Conservation (phyloP, 2,329 filamentous ascomycete genomes). For the Clonostachys solani region DNA sequence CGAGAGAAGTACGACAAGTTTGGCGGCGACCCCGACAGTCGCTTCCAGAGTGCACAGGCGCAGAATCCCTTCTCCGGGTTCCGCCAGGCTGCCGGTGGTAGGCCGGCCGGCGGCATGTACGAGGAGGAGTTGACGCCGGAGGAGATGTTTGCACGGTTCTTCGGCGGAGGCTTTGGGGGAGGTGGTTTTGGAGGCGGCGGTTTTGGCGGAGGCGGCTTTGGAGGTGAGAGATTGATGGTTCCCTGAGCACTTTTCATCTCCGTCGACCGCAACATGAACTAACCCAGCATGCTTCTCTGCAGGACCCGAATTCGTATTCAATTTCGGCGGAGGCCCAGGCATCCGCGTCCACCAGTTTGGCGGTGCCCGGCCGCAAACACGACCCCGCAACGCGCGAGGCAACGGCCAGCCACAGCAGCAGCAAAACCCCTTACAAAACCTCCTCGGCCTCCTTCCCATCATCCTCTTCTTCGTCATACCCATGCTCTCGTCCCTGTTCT, state of each 20-base stretch:
- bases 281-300: constrained; percentile 19
- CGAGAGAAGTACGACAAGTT: constrained; percentile 82
- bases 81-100: constrained; percentile 35
- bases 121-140: constrained; percentile 94
- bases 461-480: constrained; percentile 86
- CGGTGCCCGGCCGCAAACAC: constrained; percentile 68
- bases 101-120: constrained; percentile 61
- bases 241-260: background rate
- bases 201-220: constrained; percentile 39
- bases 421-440: constrained; percentile 48
- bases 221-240: constrained; percentile 21
- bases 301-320: constrained; percentile 90
- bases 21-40: constrained; percentile 87
- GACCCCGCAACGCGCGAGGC: constrained; percentile 63
- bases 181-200: constrained; percentile 41
- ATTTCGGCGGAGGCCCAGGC: constrained; percentile 85
- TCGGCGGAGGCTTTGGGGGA: constrained; percentile 78
- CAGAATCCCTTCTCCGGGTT: constrained; percentile 63
- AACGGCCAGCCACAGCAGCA: constrained; percentile 44
- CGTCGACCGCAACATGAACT: background rate
- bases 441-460: constrained; percentile 80
- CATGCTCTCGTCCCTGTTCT: constrained; percentile 76
- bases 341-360: constrained; percentile 96
- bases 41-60: constrained; percentile 65
- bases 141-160: constrained; percentile 96